Percentiles rank a stretch among this genome's conserved stretches.
phyloP scores from a whole-genome alignment of 2,329 filamentous ascomycete genomes.

The Aspergillus aculeatus region DNA sequence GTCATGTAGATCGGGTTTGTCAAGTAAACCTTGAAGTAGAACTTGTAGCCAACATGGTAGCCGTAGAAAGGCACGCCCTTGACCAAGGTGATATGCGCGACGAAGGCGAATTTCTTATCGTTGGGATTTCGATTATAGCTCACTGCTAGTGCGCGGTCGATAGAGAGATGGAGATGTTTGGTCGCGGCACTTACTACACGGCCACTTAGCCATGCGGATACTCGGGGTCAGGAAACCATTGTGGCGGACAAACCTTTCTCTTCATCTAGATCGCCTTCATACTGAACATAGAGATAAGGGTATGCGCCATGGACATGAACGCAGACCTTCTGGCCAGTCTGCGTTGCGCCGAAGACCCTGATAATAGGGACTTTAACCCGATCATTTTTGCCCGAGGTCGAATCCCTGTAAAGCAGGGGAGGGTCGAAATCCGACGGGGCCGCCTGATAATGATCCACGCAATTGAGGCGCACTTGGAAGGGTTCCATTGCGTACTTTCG shows the following conservation, averaged over 20 bases:
- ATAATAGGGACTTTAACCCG: slow-evolving; percentile 79
- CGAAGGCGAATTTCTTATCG: slow-evolving; percentile 68
- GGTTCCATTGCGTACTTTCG: slow-evolving; percentile 57
- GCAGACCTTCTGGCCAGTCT: slow-evolving; percentile 93
- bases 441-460: slow-evolving; percentile 91
- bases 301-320: slow-evolving; percentile 94
- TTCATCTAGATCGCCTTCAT: slow-evolving; percentile 65
- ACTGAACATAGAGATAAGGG: slow-evolving; percentile 92
- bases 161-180: slow-evolving; percentile 74
- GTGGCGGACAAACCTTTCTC: slow-evolving; percentile 61
- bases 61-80: slow-evolving; percentile 97
- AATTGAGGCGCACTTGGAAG: slow-evolving; percentile 91
- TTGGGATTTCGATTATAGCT: slow-evolving; percentile 77
- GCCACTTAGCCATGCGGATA: slow-evolving; percentile 13
- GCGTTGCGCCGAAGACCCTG: slow-evolving; percentile 86
- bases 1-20: slow-evolving; percentile 84
- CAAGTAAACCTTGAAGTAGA: slow-evolving; percentile 93
- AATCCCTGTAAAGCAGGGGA: slow-evolving; percentile 65
- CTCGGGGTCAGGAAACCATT: not conserved
- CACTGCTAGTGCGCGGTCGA: slow-evolving; percentile 84
- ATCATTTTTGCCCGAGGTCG: slow-evolving; percentile 58
- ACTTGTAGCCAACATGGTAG: slow-evolving; percentile 86
- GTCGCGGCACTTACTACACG: slow-evolving; percentile 70
- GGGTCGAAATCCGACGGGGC: slow-evolving; percentile 78
- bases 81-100: slow-evolving; percentile 85